Evolutionary conservation across 257 asterid species (phyloP), one percentile per base, ranked within the genome.

Genomic region (Cruciata laevipes): DNA sequence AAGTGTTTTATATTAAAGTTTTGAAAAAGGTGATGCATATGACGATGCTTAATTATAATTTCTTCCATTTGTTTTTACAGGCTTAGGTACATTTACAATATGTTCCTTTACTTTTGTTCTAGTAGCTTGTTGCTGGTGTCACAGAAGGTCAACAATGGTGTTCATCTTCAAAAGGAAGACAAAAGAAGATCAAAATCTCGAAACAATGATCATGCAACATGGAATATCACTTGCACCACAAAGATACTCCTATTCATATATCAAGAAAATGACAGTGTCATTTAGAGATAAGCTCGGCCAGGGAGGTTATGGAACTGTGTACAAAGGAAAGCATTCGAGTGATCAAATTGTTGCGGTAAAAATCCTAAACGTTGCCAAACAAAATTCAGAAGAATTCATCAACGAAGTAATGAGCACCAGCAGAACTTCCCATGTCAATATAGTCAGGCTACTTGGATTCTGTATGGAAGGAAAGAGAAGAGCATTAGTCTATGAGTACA

Each of bases 401-500:
- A 72, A 78, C 18, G 80, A 74, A 51, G 74, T 78, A 2, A 68
- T 73, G 3, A 71, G 76, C 61, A 78, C 72, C n/a, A 66, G 81
- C 62, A 53, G 65, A 69, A 73, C 75, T 33, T 73, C 76, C 16
- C 78, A 79, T 21, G 72, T 76, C 5, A 79, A 76, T 49, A 38
- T 76, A 30, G 76, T 73, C 20, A 68, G 37, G n/a, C 81, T 79
- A 17, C 5, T 76, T 9, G 84, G 84, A 31, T 76, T 69, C 14
- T 79, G 81, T 56, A 68, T 65, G 27, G 73, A 70, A 5, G 72
- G 73, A 71, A 70, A 75, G 7, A 40, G 3, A 40, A 72, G 78
- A 65, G 80, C 80, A 69, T 68, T 79, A 8, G 21, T 79, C 16
- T 79, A 79, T 23, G 81, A 79, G 27, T 76, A 74, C 74, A 74